Percentiles rank a stretch among this genome's conserved stretches.
Conservation (phyloP, 1,284 basidiomycete species). For the Mycosarcoma maydis region DNA sequence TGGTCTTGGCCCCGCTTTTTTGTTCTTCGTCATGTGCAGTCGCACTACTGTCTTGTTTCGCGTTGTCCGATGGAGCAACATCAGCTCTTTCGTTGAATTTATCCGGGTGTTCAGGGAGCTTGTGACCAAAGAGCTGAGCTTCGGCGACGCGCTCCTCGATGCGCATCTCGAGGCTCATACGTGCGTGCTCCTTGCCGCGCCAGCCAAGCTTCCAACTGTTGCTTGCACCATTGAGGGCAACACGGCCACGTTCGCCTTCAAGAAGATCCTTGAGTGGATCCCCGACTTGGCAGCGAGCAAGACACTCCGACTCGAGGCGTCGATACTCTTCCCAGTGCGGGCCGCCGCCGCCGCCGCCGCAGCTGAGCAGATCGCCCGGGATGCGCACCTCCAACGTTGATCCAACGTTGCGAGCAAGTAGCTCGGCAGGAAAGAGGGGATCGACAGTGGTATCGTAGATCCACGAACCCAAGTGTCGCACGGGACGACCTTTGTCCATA, state of each 20-base stretch:
- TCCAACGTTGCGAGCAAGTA: constrained; percentile 61
- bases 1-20: neutral
- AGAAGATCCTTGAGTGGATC: constrained; percentile 31
- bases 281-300: constrained; percentile 29
- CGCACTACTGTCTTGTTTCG: neutral
- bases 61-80: neutral
- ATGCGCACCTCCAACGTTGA: constrained; percentile 65
- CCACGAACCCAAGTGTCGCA: constrained; percentile 61
- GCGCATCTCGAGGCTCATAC: constrained; percentile 54
- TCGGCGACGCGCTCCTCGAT: constrained; percentile 41
- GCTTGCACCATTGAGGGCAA: constrained; percentile 25
- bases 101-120: neutral
- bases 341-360: constrained; percentile 20
- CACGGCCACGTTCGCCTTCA: constrained; percentile 17
- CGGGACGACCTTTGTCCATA: constrained; percentile 58
- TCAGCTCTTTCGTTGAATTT: neutral
- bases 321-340: constrained; percentile 35
- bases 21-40: neutral
- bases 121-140: constrained; percentile 30
- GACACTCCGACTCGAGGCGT: constrained; percentile 17
- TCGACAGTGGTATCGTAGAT: constrained; percentile 57
- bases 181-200: constrained; percentile 60
- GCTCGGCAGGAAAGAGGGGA: constrained; percentile 60
- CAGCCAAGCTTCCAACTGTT: constrained; percentile 61
- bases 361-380: constrained; percentile 47